phyloP scores from a whole-genome alignment of 768 basidiomycete genomes.

The Serendipita sp. region DNA sequence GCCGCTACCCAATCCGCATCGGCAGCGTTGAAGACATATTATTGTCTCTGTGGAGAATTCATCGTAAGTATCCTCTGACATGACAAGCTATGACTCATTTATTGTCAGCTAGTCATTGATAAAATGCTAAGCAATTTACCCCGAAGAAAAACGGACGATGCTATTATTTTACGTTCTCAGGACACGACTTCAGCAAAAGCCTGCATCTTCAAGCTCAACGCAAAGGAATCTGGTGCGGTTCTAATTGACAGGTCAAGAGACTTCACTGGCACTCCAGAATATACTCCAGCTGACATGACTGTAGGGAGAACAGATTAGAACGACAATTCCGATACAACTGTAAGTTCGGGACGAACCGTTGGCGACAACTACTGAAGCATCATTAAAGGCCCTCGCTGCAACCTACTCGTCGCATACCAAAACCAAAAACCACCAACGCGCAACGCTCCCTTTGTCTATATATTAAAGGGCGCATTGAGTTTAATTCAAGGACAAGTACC shows the following conservation, averaged over 20 bases:
- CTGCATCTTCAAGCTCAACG: conserved; percentile 73
- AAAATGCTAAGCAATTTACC: conserved; percentile 53
- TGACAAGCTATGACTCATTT: conserved; percentile 1
- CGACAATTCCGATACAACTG: conserved; percentile 58
- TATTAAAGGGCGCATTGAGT: conserved; percentile 68
- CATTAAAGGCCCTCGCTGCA: conserved; percentile 33
- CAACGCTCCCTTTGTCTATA: conserved; percentile 62
- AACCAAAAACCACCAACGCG: conserved; percentile 58
- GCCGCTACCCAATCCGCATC: conserved; percentile 65
- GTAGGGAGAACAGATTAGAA: conserved; percentile 53
- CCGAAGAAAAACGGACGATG: conserved; percentile 57
- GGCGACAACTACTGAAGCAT: neutral
- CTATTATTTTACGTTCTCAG: conserved; percentile 64
- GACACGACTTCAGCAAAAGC: conserved; percentile 41
- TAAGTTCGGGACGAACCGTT: neutral
- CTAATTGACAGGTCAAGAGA: conserved; percentile 55
- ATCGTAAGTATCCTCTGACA: conserved; percentile 35
- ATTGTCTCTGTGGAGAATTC: conserved; percentile 80
- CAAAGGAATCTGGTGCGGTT: conserved; percentile 46
- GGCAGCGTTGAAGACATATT: conserved; percentile 66
- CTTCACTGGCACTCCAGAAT: conserved; percentile 8
- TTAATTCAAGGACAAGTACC: conserved; percentile 79
- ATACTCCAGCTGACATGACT: conserved; percentile 14
- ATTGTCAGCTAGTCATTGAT: conserved; percentile 60
- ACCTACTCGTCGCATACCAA: conserved; percentile 60